Percentiles rank a stretch among this genome's conserved stretches.
Evolutionary conservation across 768 basidiomycete species (phyloP).

Genomic region (Naematelia encephala): DNA sequence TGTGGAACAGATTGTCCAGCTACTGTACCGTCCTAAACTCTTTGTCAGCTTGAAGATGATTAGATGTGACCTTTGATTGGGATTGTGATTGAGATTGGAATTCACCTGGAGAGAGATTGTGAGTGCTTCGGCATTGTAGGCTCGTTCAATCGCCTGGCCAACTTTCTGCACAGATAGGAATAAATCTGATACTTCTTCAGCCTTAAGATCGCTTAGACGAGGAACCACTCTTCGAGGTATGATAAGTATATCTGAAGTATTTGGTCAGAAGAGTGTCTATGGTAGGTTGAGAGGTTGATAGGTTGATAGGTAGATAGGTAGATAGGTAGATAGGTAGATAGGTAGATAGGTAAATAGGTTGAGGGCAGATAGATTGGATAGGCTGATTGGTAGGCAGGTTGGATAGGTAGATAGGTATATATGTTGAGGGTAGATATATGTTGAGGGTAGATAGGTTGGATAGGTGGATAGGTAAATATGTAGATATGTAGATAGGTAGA

Average conservation of each 20-base stretch:
- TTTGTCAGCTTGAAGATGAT: slow-evolving; percentile 1
- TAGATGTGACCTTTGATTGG: slow-evolving; percentile 4
- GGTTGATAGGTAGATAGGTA: too few relatives aligned
- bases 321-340: too few relatives aligned
- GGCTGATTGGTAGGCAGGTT: too few relatives aligned
- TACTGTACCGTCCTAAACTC: slow-evolving; percentile 71
- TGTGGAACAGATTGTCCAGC: slow-evolving; percentile 85
- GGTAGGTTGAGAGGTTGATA: too few relatives aligned
- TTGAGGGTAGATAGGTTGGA: too few relatives aligned
- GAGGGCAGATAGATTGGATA: too few relatives aligned
- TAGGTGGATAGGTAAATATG: too few relatives aligned
- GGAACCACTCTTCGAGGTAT: slow-evolving; percentile 58
- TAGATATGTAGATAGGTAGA: too few relatives aligned
- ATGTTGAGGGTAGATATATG: too few relatives aligned
- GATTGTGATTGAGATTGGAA: slow-evolving; percentile 7
- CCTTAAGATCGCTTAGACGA: slow-evolving; percentile 56
- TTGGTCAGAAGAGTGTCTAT: too few relatives aligned
- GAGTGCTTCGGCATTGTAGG: slow-evolving; percentile 74
- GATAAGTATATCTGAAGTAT: slow-evolving; percentile 63
- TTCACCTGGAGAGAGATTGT: slow-evolving; percentile 85
- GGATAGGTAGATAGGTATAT: too few relatives aligned
- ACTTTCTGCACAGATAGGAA: slow-evolving; percentile 77
- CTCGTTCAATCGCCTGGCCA: slow-evolving; percentile 73
- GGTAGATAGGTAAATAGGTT: too few relatives aligned
- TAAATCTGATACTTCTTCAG: slow-evolving; percentile 69